Base-by-base conservation (phyloP, 2,329 filamentous ascomycete species). In the Myriosclerotinia duriaeana region DNA sequence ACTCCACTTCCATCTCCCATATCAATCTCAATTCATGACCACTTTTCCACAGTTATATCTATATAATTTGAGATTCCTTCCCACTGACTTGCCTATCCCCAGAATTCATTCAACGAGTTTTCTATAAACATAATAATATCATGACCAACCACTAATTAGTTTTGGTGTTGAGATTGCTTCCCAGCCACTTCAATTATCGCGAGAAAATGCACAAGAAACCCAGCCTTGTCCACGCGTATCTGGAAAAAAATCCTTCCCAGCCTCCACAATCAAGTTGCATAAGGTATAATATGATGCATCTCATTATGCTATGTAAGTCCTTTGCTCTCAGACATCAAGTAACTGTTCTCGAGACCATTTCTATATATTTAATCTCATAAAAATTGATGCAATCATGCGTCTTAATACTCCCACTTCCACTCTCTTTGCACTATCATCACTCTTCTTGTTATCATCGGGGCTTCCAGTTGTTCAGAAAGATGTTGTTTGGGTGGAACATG, bases 351-450 rank as follows among this genome's bases (percentile, higher is more conserved):
- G 50, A 63, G 50, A 40, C 9, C 7, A 42, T 34, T 63, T 26
- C 50, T 63, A 40, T 53, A 53, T 53, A 30, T 54, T n/a, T 54
- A 34, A 34, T 34, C 30, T 34, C 30, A 30, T 34, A 42, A 54
- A 34, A 54, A 34, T 53, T 54, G 11, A 40, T 42, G 48, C 65
- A 68, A 72, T 58, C 48, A 76, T 76, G 74, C 71, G 66, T 65
- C 67, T 73, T 54, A 71, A 70, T 67, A 68, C 71, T 42, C 70
- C 71, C 52, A 70, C 53, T 54, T 48, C 66, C 30, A 58, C 70
- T 52, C 64, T 74, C 59, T 68, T 75, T 72, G 69, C 70, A 54
- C 54, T 72, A 50, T 73, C 71, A 14, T 73, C 70, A 63, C 60
- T 75, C 42, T 71, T 73, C 63, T 67, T 66, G 55, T 66, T 72